phyloP scores from a whole-genome alignment of 2,329 filamentous ascomycete genomes.

The Pseudogymnoascus sp. region DNA sequence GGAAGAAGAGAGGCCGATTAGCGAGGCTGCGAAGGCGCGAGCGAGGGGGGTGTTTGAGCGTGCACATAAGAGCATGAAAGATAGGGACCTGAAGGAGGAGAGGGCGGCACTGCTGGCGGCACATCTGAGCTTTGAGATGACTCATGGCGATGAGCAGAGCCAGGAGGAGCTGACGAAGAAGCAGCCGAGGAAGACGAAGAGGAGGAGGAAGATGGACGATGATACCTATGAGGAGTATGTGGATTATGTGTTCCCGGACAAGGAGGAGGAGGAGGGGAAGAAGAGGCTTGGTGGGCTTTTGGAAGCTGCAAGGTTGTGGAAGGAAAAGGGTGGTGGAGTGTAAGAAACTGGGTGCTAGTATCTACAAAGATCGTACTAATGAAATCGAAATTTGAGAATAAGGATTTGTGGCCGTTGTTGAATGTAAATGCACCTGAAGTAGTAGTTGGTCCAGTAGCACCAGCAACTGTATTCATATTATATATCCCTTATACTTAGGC shows the following conservation, averaged over 20 bases:
- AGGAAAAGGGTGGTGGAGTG: background rate
- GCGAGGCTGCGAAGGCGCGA: slow-evolving; percentile 73
- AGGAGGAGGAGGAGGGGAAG: slow-evolving; percentile 44
- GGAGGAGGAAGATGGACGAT: slow-evolving; percentile 83
- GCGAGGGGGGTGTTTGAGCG: slow-evolving; percentile 79
- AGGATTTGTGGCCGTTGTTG: background rate
- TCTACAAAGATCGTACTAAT: slow-evolving; percentile 1
- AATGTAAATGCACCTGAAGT: background rate
- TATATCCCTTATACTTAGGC: background rate
- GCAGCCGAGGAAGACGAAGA: slow-evolving; percentile 91
- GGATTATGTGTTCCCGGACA: slow-evolving; percentile 94
- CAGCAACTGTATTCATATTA: background rate
- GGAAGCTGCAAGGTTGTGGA: slow-evolving; percentile 4
- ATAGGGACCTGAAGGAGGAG: slow-evolving; percentile 85
- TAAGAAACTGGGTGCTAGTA: slow-evolving; percentile 13
- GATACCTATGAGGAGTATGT: slow-evolving; percentile 94
- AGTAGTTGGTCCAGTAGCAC: background rate
- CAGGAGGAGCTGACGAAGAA: slow-evolving; percentile 78
- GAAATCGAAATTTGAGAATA: background rate
- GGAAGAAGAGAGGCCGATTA: slow-evolving; percentile 56
- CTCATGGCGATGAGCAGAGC: slow-evolving; percentile 68
- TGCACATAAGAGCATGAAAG: slow-evolving; percentile 79
- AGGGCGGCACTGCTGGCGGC: slow-evolving; percentile 84
- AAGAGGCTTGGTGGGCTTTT: background rate
- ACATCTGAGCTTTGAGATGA: slow-evolving; percentile 87